Percentiles rank a stretch among this genome's conserved stretches.
Conservation (phyloP, 23 red algal species). For the Agarophyton chilense region DNA sequence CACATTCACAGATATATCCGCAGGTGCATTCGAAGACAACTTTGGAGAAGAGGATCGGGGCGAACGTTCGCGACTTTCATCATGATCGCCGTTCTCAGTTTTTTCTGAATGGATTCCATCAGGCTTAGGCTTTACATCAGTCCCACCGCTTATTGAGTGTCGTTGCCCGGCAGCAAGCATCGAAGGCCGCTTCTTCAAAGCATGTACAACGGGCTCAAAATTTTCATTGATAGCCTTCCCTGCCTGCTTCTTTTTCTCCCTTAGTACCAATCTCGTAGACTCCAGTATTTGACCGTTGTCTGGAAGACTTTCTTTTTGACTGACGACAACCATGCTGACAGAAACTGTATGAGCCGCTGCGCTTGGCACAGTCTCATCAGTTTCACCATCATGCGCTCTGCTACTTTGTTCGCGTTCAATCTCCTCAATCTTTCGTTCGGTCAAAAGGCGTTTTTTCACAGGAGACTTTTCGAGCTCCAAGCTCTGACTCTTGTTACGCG, state of each 20-base stretch:
- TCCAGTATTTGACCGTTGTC: slow-evolving; percentile 67
- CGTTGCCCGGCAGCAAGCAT: not conserved
- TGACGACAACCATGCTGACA: slow-evolving; percentile 69
- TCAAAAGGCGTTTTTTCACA: slow-evolving; percentile 1
- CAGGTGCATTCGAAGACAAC: not conserved
- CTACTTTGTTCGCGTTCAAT: slow-evolving; percentile 9
- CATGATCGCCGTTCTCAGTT: not conserved
- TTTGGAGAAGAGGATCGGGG: not conserved
- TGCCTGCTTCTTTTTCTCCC: not conserved
- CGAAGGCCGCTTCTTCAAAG: slow-evolving; percentile 14
- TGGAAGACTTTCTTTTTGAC: slow-evolving; percentile 48
- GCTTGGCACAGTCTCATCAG: not conserved
- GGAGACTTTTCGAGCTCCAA: not conserved
- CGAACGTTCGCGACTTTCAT: not conserved
- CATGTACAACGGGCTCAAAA: not conserved
- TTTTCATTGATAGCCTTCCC: not conserved
- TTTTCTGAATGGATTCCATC: not conserved
- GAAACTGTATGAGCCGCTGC: not conserved
- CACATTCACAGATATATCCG: too few relatives aligned
- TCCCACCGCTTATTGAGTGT: not conserved
- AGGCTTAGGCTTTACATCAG: not conserved
- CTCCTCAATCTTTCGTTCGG: not conserved
- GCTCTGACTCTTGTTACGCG: not conserved
- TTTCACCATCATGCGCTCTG: not conserved
- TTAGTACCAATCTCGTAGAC: slow-evolving; percentile 23